A percentile compares a stretch with the other conserved stretches of the same genome.
Conservation (phyloP, 2,329 filamentous ascomycete genomes). For the Lanzia echinophila region DNA sequence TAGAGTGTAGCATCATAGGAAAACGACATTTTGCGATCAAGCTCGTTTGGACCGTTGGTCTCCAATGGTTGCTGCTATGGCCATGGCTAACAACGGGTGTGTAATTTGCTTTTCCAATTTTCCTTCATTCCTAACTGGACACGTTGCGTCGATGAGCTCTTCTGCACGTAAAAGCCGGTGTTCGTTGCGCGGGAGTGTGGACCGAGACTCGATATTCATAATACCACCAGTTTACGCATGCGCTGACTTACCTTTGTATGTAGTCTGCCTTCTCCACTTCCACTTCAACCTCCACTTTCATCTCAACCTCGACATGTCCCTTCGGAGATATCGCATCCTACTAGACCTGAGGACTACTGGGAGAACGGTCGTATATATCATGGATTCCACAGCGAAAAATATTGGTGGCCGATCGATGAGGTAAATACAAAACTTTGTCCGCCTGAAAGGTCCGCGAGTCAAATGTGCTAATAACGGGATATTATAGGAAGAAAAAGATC, state of each 20-base stretch:
- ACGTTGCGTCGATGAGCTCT: no score
- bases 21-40: constrained; percentile 5
- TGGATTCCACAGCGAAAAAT: constrained; percentile 59
- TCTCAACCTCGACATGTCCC: background rate
- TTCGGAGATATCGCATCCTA: background rate
- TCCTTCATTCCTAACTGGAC: background rate
- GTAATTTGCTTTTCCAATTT: constrained; percentile 11
- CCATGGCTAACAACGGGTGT: constrained; percentile 28
- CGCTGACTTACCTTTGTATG: background rate
- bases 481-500: constrained; percentile 60
- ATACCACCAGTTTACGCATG: background rate
- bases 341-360: constrained; percentile 36
- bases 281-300: background rate
- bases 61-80: constrained; percentile 23
- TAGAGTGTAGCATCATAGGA: background rate
- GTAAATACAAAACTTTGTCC: constrained; percentile 36
- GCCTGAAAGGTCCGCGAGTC: background rate
- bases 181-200: no score
- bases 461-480: constrained; percentile 12
- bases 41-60: background rate
- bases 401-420: constrained; percentile 73
- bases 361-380: constrained; percentile 69
- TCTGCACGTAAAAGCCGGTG: no score
- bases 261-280: background rate
- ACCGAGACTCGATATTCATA: no score